Evolutionary conservation across 495 filamentous ascomycete genomes (phyloP), one percentile per base, ranked within the genome.

Genomic region (Daldinia childiae): DNA sequence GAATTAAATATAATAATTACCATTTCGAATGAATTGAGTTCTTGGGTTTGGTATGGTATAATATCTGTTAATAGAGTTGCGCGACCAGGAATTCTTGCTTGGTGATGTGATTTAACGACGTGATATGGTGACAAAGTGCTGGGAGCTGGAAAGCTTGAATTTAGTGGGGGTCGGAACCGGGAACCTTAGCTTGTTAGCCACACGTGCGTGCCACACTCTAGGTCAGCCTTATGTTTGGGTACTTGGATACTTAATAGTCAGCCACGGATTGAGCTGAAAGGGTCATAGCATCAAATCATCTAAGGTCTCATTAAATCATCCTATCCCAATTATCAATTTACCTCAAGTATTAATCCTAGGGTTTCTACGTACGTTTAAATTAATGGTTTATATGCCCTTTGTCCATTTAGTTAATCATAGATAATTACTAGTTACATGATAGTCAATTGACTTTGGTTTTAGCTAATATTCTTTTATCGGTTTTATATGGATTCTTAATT

Each of bases 131-230:
- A 67, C 55, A 66, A 45, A 17, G 17, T 45, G 61, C 56, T 60
- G 45, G 21, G 21, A 54, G 60, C 62, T 50, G 43, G 43, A 51
- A 72, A 72, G 63, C 64, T 67, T 36, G 58, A 64, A 59, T 58
- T 62, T 70, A 21, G 62, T 69, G 60, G 58, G 58, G 50, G 61
- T 36, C 32, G 5, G 12, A 41, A 14, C n/a, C 21, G 24, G 50
- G 50, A 9, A 48, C 8, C 41, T 48, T 15, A 48, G 19, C 41
- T 48, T 15, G 51, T 14, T 21, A 68, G 32, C 57, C 64, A 56
- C 52, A 65, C 15, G 6, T 54, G 14, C 15, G 6, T 54, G 14
- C 17, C 43, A 51, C 39, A 64, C n/a, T 6, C 21, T 34, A n/a
- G 24, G 48, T 43, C 7, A 61, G 48, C 50, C 61, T 21, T 50